Conservation (phyloP, 257 asterid genomes). For the Pogostemon cablin region DNA sequence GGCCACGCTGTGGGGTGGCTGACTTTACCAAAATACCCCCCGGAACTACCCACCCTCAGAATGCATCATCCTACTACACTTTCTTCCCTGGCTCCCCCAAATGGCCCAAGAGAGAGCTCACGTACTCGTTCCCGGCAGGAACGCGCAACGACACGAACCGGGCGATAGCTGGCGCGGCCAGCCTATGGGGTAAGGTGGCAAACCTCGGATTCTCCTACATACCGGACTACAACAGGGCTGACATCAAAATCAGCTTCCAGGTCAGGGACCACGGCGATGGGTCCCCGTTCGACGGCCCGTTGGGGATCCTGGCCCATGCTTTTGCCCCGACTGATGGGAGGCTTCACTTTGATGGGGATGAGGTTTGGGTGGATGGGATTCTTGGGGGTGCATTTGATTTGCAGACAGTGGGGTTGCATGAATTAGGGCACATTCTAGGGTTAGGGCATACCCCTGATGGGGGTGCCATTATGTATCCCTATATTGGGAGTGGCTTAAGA, state of each 20-base stretch:
- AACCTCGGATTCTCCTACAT: constrained; percentile 26
- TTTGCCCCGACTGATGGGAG: constrained; percentile 34
- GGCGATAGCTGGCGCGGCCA: constrained; percentile 17
- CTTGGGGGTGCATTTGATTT: constrained; percentile 25
- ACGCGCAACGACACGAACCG: neutral
- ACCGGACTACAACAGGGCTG: constrained; percentile 13
- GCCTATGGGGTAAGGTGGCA: constrained; percentile 25
- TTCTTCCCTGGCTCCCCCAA: constrained; percentile 31
- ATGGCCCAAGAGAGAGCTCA: constrained; percentile 35
- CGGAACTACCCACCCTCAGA: neutral
- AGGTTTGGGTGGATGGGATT: constrained; percentile 38
- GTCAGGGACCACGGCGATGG: constrained; percentile 34
- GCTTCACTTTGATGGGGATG: constrained; percentile 42
- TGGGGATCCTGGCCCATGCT: constrained; percentile 36
- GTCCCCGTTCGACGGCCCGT: constrained; percentile 32
- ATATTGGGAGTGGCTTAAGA: neutral
- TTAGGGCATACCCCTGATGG: constrained; percentile 19
- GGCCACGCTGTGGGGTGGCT: constrained; percentile 37
- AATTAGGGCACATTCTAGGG: constrained; percentile 41
- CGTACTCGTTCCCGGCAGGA: constrained; percentile 33
- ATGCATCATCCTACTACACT: constrained; percentile 6
- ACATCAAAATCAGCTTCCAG: constrained; percentile 38
- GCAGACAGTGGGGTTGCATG: constrained; percentile 43
- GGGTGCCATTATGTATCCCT: constrained; percentile 26
- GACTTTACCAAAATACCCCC: neutral